These are phyloP conservation scores for Quercus phellos DNA, from an alignment of 331 rosid genomes.

Conservation along the genomic window DNA sequence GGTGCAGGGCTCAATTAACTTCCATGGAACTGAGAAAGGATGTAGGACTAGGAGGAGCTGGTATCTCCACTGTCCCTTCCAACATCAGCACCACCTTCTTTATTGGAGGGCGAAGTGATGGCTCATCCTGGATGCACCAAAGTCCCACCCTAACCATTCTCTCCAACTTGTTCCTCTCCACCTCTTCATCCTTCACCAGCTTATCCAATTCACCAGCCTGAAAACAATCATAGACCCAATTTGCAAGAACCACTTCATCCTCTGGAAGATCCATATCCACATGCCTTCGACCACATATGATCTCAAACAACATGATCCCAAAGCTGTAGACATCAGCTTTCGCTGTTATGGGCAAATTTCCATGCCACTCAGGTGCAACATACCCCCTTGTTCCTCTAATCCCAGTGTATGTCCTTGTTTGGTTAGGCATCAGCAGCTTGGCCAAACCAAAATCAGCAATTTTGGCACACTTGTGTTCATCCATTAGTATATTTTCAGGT, in stretches of 20 bases:
- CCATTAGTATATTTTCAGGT: conserved; percentile 35
- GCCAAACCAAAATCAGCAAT: conserved; percentile 34
- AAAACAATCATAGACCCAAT: conserved; percentile 25
- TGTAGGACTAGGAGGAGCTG: conserved; percentile 15
- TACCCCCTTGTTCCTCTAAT: conserved; percentile 25
- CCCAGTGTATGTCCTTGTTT: conserved; percentile 21
- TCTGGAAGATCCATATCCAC: conserved; percentile 6
- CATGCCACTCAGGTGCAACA: conserved; percentile 29
- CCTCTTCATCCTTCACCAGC: conserved; percentile 15
- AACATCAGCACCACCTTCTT: conserved; percentile 25
- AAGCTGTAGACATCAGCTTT: conserved; percentile 26
- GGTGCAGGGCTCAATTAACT: background rate
- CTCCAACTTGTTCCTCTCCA: background rate
- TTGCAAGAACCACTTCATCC: conserved; percentile 3
- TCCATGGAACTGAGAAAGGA: background rate
- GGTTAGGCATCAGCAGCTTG: conserved; percentile 23
- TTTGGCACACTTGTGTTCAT: conserved; percentile 11
- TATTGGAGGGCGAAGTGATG: conserved; percentile 20
- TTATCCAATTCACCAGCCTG: background rate
- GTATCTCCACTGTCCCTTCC: conserved; percentile 25
- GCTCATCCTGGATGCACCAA: conserved; percentile 27
- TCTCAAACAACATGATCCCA: conserved; percentile 26
- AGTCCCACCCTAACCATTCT: conserved; percentile 23
- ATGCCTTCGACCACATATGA: conserved; percentile 13
- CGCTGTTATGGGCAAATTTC: conserved; percentile 12